These are phyloP conservation scores for Albifimbria verrucaria DNA, from an alignment of 2,329 filamentous ascomycete species.

Conservation along the genomic window DNA sequence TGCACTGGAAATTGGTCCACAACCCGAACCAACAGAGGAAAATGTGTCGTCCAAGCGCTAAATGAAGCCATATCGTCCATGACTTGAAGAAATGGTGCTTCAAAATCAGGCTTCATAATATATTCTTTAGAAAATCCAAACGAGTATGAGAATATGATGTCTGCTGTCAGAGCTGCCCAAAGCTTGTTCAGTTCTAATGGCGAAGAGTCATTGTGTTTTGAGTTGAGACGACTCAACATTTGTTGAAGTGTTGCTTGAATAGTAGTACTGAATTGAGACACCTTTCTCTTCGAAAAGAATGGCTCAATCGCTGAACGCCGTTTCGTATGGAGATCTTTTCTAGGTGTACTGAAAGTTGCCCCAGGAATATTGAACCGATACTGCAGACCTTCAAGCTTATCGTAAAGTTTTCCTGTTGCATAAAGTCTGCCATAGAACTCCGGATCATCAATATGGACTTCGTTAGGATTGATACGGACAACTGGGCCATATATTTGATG, in stretches of 20 bases:
- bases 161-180: background rate
- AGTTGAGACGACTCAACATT: background rate
- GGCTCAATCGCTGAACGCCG: background rate
- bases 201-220: background rate
- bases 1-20: background rate
- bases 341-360: background rate
- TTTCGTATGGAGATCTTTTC: background rate
- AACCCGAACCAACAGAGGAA: background rate
- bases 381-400: background rate
- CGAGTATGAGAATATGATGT: background rate
- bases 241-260: background rate
- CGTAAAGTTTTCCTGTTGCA: background rate
- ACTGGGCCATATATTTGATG: conserved; percentile 10
- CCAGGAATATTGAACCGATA: background rate
- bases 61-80: background rate
- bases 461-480: background rate
- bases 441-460: background rate
- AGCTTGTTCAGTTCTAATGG: background rate
- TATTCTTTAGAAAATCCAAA: background rate
- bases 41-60: background rate
- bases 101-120: background rate
- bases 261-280: background rate
- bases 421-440: background rate
- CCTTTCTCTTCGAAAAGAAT: background rate
- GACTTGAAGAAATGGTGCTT: background rate